Conservation (phyloP, 805 yeast species). For the Pichia scutulata region DNA sequence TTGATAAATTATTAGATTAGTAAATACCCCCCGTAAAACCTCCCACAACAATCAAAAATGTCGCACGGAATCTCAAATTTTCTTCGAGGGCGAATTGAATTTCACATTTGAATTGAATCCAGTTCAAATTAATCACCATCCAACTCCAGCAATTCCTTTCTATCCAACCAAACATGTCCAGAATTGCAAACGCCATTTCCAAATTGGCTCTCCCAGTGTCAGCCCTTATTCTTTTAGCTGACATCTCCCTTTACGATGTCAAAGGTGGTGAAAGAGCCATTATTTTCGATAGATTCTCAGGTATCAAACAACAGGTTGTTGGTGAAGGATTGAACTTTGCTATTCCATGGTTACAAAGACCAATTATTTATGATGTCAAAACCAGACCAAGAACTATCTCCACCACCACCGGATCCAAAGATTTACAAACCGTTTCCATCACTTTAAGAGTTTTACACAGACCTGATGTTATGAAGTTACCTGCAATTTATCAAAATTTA, state of each 20-base stretch:
- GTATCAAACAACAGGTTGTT: constrained; percentile 80
- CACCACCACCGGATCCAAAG: constrained; percentile 94
- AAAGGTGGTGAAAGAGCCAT: constrained; percentile 95
- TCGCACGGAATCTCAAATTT: not conserved
- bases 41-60: not conserved
- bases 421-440: constrained; percentile 89
- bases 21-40: no score
- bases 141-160: not conserved
- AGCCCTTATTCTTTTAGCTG: constrained; percentile 60
- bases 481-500: constrained; percentile 79
- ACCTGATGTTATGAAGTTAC: constrained; percentile 80
- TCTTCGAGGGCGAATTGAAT: not conserved
- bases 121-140: no score
- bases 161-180: constrained; percentile 28
- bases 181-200: constrained; percentile 33
- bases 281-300: constrained; percentile 82
- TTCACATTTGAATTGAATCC: no score
- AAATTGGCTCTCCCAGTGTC: constrained; percentile 66
- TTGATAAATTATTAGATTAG: no score
- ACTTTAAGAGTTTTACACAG: constrained; percentile 90
- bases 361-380: constrained; percentile 84
- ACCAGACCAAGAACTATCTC: constrained; percentile 93
- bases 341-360: constrained; percentile 92
- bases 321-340: constrained; percentile 97
- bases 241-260: constrained; percentile 86